Percentiles rank a stretch among this genome's conserved stretches.
Conservation (phyloP, 208 protist genomes). For the Trypanosoma brucei region DNA sequence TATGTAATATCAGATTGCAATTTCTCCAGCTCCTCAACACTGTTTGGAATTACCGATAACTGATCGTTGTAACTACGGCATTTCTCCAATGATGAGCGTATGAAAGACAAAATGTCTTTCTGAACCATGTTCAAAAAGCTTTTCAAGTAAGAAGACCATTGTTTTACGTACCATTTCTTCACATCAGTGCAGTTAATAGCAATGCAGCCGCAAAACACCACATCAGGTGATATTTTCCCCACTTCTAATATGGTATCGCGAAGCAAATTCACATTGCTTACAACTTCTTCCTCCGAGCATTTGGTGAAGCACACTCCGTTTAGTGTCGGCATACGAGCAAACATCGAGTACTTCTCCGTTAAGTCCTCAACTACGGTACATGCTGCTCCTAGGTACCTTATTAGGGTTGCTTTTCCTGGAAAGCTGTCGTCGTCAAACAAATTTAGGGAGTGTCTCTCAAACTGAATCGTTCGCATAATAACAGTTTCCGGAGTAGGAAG, state of each 20-base stretch:
- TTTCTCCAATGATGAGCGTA: conserved; percentile 32
- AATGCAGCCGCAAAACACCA: conserved; percentile 75
- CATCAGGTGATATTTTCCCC: conserved; percentile 39
- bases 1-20: conserved; percentile 33
- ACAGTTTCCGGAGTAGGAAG: conserved; percentile 51
- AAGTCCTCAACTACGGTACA: conserved; percentile 40
- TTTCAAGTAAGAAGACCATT: conserved; percentile 55
- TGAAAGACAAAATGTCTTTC: conserved; percentile 26
- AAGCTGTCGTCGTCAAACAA: conserved; percentile 17
- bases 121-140: conserved; percentile 45
- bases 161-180: conserved; percentile 38
- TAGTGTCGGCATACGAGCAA: conserved; percentile 46
- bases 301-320: conserved; percentile 31
- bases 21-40: conserved; percentile 71
- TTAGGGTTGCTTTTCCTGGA: conserved; percentile 11
- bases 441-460: conserved; percentile 36
- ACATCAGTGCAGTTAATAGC: conserved; percentile 54
- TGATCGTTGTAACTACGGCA: conserved; percentile 30
- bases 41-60: conserved; percentile 42
- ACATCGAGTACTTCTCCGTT: conserved; percentile 35
- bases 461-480: conserved; percentile 56
- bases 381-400: conserved; percentile 32
- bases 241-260: conserved; percentile 43
- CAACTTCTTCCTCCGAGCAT: conserved; percentile 25
- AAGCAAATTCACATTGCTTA: conserved; percentile 29